phyloP scores from a whole-genome alignment of 148 eudicot species.

The Heliamphora exappendiculata region DNA sequence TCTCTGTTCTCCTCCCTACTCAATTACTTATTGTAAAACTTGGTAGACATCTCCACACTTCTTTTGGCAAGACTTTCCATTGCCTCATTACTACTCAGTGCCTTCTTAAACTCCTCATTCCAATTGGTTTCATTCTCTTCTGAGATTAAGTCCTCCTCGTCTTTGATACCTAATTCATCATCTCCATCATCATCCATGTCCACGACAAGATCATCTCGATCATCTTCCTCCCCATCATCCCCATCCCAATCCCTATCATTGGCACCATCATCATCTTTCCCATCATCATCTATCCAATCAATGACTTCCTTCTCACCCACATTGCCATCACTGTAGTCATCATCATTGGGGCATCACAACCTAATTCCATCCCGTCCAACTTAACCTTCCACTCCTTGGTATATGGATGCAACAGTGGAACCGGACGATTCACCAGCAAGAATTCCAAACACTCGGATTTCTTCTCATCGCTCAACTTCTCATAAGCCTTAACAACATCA shows the following conservation, averaged over 20 bases:
- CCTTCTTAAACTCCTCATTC: slow-evolving; percentile 76
- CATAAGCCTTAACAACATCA: slow-evolving; percentile 87
- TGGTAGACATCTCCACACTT: slow-evolving; percentile 34
- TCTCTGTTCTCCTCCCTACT: slow-evolving; percentile 27
- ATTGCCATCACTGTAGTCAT: slow-evolving; percentile 18
- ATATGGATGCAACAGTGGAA: slow-evolving; percentile 74
- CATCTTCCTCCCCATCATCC: slow-evolving; percentile 24
- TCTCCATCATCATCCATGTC: slow-evolving; percentile 34
- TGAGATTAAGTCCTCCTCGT: slow-evolving; percentile 37
- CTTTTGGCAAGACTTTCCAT: slow-evolving; percentile 66
- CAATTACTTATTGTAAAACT: slow-evolving; percentile 43
- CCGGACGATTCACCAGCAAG: slow-evolving; percentile 74
- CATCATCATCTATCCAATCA: slow-evolving; percentile 81
- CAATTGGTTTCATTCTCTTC: slow-evolving; percentile 67
- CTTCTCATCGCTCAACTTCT: slow-evolving; percentile 77
- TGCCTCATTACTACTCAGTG: slow-evolving; percentile 58
- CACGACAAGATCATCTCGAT: slow-evolving; percentile 33
- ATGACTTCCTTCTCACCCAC: slow-evolving; percentile 33
- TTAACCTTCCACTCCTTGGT: slow-evolving; percentile 94
- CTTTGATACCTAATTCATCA: slow-evolving; percentile 40
- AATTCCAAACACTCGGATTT: slow-evolving; percentile 80
- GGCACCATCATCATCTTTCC: slow-evolving; percentile 19
- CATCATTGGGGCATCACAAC: slow-evolving; percentile 93
- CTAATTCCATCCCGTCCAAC: slow-evolving; percentile 93
- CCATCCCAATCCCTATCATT: slow-evolving; percentile 14